phyloP scores from a whole-genome alignment of 306 rosid species.

The Oxytropis ochrocephala region DNA sequence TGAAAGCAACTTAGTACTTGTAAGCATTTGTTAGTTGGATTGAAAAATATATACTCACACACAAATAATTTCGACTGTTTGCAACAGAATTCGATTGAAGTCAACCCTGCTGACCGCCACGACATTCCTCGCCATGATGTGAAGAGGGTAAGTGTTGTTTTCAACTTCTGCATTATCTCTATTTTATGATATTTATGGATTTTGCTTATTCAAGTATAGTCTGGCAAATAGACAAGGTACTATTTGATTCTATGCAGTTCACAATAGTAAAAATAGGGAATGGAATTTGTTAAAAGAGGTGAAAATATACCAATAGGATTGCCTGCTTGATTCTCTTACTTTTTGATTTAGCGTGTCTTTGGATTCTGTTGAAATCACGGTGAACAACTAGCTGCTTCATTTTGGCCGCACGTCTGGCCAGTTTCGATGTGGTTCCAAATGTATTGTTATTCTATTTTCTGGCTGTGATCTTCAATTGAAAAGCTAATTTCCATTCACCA shows the following conservation, averaged over 20 bases:
- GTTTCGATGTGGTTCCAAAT: too few species aligned
- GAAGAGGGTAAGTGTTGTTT: conserved; percentile 30
- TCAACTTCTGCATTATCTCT: neutral
- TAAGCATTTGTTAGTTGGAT: too few species aligned
- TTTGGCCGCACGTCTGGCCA: too few species aligned
- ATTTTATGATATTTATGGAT: neutral
- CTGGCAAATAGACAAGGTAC: neutral
- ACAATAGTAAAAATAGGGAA: neutral
- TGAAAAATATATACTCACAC: too few species aligned
- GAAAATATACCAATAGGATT: neutral
- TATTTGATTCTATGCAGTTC: neutral
- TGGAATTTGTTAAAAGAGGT: neutral
- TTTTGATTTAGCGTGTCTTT: too few species aligned
- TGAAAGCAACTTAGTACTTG: too few species aligned
- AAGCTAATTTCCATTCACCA: neutral
- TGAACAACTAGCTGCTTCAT: too few species aligned
- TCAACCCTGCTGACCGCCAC: conserved; percentile 49
- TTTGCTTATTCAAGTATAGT: neutral
- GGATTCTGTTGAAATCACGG: too few species aligned
- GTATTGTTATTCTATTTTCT: neutral
- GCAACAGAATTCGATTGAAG: conserved; percentile 52
- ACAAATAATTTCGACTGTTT: too few species aligned
- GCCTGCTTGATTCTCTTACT: neutral
- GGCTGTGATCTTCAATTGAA: neutral
- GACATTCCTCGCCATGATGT: conserved; percentile 76